phyloP scores from a whole-genome alignment of 805 yeast genomes.

The Starmerella gropengiesseri region DNA sequence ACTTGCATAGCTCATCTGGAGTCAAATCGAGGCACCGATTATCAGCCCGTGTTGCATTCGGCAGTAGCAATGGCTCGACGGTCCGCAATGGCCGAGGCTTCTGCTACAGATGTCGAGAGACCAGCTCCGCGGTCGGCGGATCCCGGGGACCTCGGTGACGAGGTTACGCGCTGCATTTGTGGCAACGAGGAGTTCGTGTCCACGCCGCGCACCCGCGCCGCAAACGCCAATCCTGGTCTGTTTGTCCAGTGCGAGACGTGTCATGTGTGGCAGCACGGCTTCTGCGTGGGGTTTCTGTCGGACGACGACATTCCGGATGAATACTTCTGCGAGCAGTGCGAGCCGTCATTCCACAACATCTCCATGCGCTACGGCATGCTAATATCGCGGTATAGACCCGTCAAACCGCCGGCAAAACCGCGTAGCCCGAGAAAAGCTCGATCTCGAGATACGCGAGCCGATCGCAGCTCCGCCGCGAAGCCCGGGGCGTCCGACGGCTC shows the following conservation, averaged over 20 bases:
- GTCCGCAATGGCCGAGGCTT: background rate
- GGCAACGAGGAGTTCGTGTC: slow-evolving; percentile 39
- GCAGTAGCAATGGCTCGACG: slow-evolving; percentile 13
- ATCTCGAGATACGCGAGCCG: background rate
- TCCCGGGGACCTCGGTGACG: slow-evolving; percentile 29
- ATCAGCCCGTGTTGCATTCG: background rate
- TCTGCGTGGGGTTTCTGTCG: slow-evolving; percentile 74
- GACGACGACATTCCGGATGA: slow-evolving; percentile 78
- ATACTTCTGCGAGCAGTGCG: slow-evolving; percentile 88
- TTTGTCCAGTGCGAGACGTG: slow-evolving; percentile 93
- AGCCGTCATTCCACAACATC: slow-evolving; percentile 61
- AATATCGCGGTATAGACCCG: slow-evolving; percentile 16
- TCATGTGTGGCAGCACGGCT: slow-evolving; percentile 96
- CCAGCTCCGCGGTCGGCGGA: slow-evolving; percentile 2
- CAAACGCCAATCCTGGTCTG: slow-evolving; percentile 80
- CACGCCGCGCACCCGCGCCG: slow-evolving; percentile 24
- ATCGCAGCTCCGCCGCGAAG: background rate
- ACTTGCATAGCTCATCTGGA: no score
- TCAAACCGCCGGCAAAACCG: background rate
- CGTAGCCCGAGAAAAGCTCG: slow-evolving; percentile 2
- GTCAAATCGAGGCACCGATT: background rate
- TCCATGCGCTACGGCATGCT: slow-evolving; percentile 14
- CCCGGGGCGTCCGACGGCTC: background rate
- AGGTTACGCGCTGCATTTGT: slow-evolving; percentile 47
- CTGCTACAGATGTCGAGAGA: background rate